Evolutionary conservation across 768 basidiomycete genomes (phyloP).

Genomic region (Agrocybe chaxingu): DNA sequence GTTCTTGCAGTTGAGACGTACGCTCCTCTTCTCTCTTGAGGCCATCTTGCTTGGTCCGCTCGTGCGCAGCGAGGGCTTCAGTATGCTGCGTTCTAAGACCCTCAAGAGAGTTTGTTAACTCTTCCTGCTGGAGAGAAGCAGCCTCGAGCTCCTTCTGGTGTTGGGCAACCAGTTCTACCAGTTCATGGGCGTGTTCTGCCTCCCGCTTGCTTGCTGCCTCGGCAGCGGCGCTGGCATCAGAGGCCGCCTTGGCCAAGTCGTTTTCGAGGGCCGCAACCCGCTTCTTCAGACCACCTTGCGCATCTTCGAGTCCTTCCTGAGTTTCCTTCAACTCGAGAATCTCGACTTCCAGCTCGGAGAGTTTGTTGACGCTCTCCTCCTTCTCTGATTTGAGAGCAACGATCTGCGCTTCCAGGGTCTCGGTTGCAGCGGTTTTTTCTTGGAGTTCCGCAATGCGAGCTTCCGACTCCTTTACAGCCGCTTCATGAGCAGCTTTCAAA

Average conservation of each 20-base stretch:
- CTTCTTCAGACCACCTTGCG: conserved; percentile 39
- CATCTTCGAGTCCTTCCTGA: conserved; percentile 63
- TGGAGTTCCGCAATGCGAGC: conserved; percentile 46
- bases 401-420: conserved; percentile 47
- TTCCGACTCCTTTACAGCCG: conserved; percentile 45
- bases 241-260: conserved; percentile 46
- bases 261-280: conserved; percentile 51
- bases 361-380: conserved; percentile 65
- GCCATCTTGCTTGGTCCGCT: conserved; percentile 43
- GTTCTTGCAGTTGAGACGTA: conserved; percentile 45
- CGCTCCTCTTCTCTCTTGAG: conserved; percentile 46
- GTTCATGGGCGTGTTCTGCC: conserved; percentile 34
- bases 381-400: conserved; percentile 56
- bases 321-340: conserved; percentile 73
- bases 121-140: conserved; percentile 40
- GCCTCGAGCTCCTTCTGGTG: conserved; percentile 47
- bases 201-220: conserved; percentile 48
- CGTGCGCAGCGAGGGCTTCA: conserved; percentile 40
- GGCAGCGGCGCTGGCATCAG: conserved; percentile 43
- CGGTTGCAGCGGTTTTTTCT: conserved; percentile 37
- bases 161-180: conserved; percentile 36
- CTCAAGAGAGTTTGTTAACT: conserved; percentile 41
- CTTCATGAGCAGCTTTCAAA: conserved; percentile 47
- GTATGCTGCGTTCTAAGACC: conserved; percentile 46
- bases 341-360: conserved; percentile 82